Evolutionary conservation across 495 filamentous ascomycete genomes (phyloP).

Genomic region (Podospora bellae-mahoneyi): DNA sequence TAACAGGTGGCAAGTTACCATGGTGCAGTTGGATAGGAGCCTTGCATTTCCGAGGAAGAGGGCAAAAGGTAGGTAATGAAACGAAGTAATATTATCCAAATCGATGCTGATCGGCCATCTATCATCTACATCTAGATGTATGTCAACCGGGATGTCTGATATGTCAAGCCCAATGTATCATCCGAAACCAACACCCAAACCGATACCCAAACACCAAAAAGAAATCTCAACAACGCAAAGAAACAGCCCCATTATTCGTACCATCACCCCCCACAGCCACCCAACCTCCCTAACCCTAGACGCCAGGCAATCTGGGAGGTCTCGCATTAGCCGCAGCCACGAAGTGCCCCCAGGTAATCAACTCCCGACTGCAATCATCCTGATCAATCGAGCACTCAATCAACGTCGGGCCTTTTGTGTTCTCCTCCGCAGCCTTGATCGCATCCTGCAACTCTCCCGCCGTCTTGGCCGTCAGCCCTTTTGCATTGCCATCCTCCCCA

Average conservation of each 20-base stretch:
- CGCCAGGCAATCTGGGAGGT: slow-evolving; percentile 10
- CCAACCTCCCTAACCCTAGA: background rate
- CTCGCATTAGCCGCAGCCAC: slow-evolving; percentile 28
- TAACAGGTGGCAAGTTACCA: background rate
- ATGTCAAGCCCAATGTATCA: background rate
- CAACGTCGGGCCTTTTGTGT: slow-evolving; percentile 24
- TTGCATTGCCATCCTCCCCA: slow-evolving; percentile 20
- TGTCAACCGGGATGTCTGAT: background rate
- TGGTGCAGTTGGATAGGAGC: too few relatives aligned
- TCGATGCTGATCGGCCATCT: background rate
- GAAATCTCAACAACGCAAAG: background rate
- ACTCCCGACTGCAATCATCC: slow-evolving; percentile 28
- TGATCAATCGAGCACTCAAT: slow-evolving; percentile 30
- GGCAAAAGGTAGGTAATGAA: too few relatives aligned
- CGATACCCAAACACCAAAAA: background rate
- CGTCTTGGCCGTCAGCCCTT: slow-evolving; percentile 21
- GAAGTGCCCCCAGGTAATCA: slow-evolving; percentile 31
- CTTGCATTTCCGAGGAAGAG: too few relatives aligned
- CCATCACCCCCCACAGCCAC: background rate
- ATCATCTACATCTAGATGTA: background rate
- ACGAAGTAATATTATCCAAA: background rate
- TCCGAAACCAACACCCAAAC: background rate
- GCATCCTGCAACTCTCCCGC: slow-evolving; percentile 25
- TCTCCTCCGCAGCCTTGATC: slow-evolving; percentile 7
- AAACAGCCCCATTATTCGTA: background rate